Base-by-base conservation (phyloP, 257 asterid species). In the Capsicum rhomboideum region DNA sequence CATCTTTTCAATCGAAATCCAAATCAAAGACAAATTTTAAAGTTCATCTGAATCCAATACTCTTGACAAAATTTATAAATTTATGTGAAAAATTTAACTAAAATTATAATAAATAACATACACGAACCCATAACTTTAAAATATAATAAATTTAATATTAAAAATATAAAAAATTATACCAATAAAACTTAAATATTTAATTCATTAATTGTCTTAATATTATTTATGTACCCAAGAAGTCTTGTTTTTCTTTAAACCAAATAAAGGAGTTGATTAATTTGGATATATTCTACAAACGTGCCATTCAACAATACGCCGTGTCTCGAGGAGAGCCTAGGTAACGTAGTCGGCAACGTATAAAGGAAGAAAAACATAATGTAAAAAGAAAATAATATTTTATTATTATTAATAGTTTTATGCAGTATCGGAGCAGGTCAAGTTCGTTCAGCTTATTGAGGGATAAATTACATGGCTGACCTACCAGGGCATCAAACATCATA, bases 291-390 rank as follows among this genome's bases (percentile, higher is more conserved):
- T 37, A 69, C 53, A 37, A 10, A 37, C n/a, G 53, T 69, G 18
- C 17, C 78, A 40, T 40, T 71, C 79, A 42, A 71, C 53, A 71
- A 71, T n/a, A 72, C 79, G 79, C 56, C 79, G 79, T 72, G 79
- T 72, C 56, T 72, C 7, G n/a, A 72, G 79, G 56, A 72, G 79
- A 42, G 79, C 6, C 20, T 58, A 61, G 26, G 74, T 80, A 84
- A 50, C 53, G 87, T 87, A 82, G 85, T 82, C 87, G 87, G 87
- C 87, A 84, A 69, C 89, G 82, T 84, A 84, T 78, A 44, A 40
- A 6, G 82, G 42, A 63, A 66, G 40, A 80, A 64, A 23, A 82
- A 21, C 83, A 53, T 11, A 26, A 28, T 71, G 59, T 13, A 53
- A 8, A 40, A 31, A 31, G 40, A 67, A 31, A 59, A n/a, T 8